These are phyloP conservation scores for Solanum stenotomum DNA, from an alignment of 257 asterid genomes.

Conservation along the genomic window DNA sequence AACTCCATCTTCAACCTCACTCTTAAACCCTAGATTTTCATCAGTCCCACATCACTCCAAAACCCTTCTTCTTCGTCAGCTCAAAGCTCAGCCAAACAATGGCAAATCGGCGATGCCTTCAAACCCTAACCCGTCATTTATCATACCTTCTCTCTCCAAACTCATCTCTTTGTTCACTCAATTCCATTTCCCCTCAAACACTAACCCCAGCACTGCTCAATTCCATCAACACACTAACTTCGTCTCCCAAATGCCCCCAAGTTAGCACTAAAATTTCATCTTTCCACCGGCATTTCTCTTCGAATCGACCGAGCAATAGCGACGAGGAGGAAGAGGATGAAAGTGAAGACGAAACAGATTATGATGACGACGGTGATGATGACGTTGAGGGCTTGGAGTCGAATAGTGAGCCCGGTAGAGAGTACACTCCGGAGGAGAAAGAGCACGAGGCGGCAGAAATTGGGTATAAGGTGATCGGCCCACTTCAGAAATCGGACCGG, in stretches of 20 bases:
- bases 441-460: constrained; percentile 30
- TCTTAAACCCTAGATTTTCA: not conserved
- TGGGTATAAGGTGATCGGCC: constrained; percentile 71
- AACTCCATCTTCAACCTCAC: not conserved
- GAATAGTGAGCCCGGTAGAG: not conserved
- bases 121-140: constrained; percentile 19
- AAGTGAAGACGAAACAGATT: constrained; percentile 3
- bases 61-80: not conserved
- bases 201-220: constrained; percentile 14
- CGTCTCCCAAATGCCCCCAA: constrained; percentile 1
- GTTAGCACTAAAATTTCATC: not conserved
- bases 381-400: not conserved
- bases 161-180: constrained; percentile 13
- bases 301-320: not conserved
- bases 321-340: not conserved
- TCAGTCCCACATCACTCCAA: not conserved
- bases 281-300: constrained; percentile 3
- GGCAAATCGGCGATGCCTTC: constrained; percentile 67
- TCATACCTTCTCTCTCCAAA: not conserved
- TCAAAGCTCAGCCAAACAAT: constrained; percentile 19
- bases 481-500: constrained; percentile 46
- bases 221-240: constrained; percentile 2
- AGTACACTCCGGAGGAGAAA: not conserved
- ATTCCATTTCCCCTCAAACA: constrained; percentile 21
- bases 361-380: not conserved